These are phyloP conservation scores for Boechera retrofracta DNA, from an alignment of 345 rosid species.

Conservation along the genomic window DNA sequence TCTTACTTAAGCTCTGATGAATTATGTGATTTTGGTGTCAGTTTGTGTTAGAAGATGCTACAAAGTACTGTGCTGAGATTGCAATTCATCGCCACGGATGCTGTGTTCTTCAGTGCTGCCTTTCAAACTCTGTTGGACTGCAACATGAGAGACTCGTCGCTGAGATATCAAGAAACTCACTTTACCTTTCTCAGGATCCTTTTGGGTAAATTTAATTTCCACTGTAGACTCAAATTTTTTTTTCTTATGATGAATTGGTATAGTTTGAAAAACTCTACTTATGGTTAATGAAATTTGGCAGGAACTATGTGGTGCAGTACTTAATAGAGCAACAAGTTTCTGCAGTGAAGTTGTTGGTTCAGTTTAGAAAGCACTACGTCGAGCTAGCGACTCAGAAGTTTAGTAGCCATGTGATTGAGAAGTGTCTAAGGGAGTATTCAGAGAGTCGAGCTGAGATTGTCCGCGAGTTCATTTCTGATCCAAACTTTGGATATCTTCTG, in stretches of 20 bases:
- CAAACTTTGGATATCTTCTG: constrained; percentile 65
- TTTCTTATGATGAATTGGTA: background rate
- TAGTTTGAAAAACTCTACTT: background rate
- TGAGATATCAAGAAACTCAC: constrained; percentile 59
- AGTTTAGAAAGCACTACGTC: constrained; percentile 58
- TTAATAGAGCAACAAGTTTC: constrained; percentile 61
- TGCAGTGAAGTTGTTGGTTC: constrained; percentile 44
- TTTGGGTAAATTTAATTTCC: constrained; percentile 57
- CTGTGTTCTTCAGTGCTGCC: constrained; percentile 72
- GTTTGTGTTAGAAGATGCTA: constrained; percentile 73
- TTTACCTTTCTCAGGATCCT: constrained; percentile 73
- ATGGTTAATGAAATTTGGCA: constrained; percentile 37
- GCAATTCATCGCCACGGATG: constrained; percentile 83
- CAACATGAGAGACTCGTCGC: constrained; percentile 55
- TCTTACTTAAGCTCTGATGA: constrained; percentile 8
- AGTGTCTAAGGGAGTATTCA: constrained; percentile 58
- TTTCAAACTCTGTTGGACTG: constrained; percentile 57
- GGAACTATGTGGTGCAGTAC: constrained; percentile 82
- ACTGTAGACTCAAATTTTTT: background rate
- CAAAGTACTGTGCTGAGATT: constrained; percentile 63
- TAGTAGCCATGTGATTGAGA: constrained; percentile 83
- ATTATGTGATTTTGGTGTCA: constrained; percentile 37
- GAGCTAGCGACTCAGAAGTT: constrained; percentile 72
- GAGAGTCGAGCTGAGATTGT: constrained; percentile 62
- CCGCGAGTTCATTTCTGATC: constrained; percentile 56